A percentile compares a stretch with the other conserved stretches of the same genome.
Conservation (phyloP, 495 filamentous ascomycete genomes). For the Aspergillus saccharolyticus region DNA sequence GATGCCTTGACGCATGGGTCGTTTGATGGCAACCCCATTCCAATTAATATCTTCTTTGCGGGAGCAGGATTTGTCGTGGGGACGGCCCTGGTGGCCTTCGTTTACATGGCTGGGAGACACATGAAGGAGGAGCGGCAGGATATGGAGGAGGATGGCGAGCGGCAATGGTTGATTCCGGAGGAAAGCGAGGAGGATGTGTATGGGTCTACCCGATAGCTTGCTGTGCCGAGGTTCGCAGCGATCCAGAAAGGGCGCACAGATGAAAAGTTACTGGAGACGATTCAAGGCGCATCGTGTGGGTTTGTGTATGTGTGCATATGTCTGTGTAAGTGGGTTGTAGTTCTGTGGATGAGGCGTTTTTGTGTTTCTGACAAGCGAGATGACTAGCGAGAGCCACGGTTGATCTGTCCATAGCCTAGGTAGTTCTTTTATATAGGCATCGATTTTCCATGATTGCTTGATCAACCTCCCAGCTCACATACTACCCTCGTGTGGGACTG, state of each 20-base stretch:
- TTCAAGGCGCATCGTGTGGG: neutral
- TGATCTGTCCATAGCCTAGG: neutral
- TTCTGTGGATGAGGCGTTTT: neutral
- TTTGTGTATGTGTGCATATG: neutral
- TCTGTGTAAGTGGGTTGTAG: neutral
- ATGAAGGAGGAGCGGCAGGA: slow-evolving; percentile 14
- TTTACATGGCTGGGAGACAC: slow-evolving; percentile 34
- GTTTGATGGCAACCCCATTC: slow-evolving; percentile 68
- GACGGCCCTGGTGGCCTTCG: slow-evolving; percentile 52
- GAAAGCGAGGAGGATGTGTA: slow-evolving; percentile 24
- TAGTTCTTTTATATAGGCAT: neutral
- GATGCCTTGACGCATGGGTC: slow-evolving; percentile 73
- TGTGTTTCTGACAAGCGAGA: neutral
- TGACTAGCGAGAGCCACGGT: neutral
- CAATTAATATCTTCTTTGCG: slow-evolving; percentile 70
- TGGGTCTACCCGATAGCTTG: neutral
- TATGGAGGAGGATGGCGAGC: slow-evolving; percentile 24
- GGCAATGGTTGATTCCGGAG: slow-evolving; percentile 30
- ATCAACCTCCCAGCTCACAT: too few species aligned
- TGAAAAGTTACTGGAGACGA: neutral
- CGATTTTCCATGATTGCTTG: neutral
- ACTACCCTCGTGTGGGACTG: too few species aligned
- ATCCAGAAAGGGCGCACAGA: neutral
- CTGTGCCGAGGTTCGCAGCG: neutral
- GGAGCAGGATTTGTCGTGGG: slow-evolving; percentile 59